A percentile compares a stretch with the other conserved stretches of the same genome.
Evolutionary conservation across 2,329 filamentous ascomycete genomes (phyloP).

Genomic region (Penicillium sp.): DNA sequence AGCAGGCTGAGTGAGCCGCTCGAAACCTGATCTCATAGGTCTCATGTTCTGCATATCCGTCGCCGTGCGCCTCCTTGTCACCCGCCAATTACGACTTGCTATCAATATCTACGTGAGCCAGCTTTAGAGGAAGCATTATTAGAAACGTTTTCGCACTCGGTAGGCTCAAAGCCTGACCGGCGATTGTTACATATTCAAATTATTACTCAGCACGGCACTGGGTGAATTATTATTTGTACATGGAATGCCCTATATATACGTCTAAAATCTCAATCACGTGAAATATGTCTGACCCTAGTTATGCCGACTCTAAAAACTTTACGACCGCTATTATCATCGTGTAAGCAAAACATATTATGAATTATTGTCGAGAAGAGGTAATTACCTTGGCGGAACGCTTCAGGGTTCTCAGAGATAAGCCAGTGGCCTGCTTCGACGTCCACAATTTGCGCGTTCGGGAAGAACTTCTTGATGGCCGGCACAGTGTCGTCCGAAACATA

Average conservation of each 20-base stretch:
- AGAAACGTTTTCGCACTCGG: neutral
- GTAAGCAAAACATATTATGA: slow-evolving; percentile 8
- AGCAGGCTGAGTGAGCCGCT: neutral
- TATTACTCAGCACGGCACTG: neutral
- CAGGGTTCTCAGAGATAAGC: slow-evolving; percentile 47
- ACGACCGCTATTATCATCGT: slow-evolving; percentile 29
- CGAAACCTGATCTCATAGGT: neutral
- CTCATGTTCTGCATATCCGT: neutral
- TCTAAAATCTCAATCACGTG: neutral
- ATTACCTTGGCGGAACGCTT: slow-evolving; percentile 42
- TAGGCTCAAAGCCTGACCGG: neutral
- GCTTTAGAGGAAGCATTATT: neutral
- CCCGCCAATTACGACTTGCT: neutral
- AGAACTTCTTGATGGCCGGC: slow-evolving; percentile 43
- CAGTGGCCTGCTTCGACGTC: slow-evolving; percentile 46
- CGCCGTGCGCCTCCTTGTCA: neutral
- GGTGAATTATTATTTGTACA: neutral
- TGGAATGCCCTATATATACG: neutral
- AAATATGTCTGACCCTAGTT: neutral
- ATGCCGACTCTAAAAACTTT: slow-evolving; percentile 30
- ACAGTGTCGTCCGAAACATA: slow-evolving; percentile 43
- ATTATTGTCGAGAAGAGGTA: neutral
- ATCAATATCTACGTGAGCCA: neutral
- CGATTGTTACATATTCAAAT: neutral
- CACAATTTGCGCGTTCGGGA: slow-evolving; percentile 40